Percentiles rank a stretch among this genome's conserved stretches.
Conservation (phyloP, 2,329 filamentous ascomycete species). For the Fonsecaea nubica region DNA sequence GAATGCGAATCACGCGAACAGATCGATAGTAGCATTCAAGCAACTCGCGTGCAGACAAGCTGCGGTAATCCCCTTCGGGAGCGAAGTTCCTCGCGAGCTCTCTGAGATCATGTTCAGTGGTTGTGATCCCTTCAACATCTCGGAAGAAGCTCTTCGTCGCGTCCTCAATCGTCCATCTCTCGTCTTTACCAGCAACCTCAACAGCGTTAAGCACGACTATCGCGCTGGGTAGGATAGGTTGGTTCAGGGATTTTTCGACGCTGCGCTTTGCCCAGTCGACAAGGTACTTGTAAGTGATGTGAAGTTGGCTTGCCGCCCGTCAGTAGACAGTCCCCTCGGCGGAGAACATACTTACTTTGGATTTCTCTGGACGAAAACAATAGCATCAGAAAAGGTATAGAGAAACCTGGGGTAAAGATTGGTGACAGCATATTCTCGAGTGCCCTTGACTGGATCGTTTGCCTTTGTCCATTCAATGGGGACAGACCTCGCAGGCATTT, state of each 20-base stretch:
- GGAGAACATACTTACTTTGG: constrained; percentile 39
- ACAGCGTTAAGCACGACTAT: constrained; percentile 61
- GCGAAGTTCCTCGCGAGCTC: constrained; percentile 45
- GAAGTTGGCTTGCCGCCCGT: background rate
- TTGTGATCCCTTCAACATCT: constrained; percentile 40
- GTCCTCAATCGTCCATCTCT: constrained; percentile 52
- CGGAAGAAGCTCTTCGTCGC: constrained; percentile 51
- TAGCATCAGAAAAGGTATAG: constrained; percentile 56
- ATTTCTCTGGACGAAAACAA: constrained; percentile 55
- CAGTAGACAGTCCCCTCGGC: constrained; percentile 5
- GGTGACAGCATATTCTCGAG: constrained; percentile 49
- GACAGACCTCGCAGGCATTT: constrained; percentile 28
- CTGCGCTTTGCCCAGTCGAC: constrained; percentile 60
- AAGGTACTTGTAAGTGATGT: constrained; percentile 40
- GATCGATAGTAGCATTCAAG: constrained; percentile 60
- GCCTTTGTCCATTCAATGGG: constrained; percentile 1
- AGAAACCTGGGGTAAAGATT: constrained; percentile 55
- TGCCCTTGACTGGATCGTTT: constrained; percentile 20
- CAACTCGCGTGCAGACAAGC: constrained; percentile 55
- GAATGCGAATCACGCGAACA: constrained; percentile 58
- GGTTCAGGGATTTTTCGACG: constrained; percentile 61
- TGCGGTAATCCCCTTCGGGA: constrained; percentile 42
- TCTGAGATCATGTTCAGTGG: background rate
- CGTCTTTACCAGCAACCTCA: constrained; percentile 47
- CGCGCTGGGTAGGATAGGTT: constrained; percentile 62